These are phyloP conservation scores for Wickerhamiella slavikovae DNA, from an alignment of 805 yeast genomes.

Conservation along the genomic window DNA sequence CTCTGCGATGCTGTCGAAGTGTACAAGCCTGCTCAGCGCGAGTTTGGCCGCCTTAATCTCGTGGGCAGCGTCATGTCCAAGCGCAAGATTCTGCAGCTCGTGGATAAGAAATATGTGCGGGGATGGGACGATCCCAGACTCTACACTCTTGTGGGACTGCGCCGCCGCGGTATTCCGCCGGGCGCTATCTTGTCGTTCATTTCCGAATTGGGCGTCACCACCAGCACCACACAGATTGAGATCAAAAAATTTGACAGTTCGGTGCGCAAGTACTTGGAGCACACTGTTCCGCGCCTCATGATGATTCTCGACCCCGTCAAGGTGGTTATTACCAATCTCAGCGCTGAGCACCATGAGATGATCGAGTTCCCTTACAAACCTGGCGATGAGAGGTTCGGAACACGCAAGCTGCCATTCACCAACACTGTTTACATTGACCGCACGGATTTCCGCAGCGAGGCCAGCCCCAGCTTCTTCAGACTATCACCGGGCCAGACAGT, in stretches of 20 bases:
- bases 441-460: constrained; percentile 55
- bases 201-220: constrained; percentile 91
- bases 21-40: constrained; percentile 96
- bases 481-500: constrained; percentile 88
- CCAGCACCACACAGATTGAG: constrained; percentile 82
- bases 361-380: constrained; percentile 79
- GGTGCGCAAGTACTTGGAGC: constrained; percentile 70
- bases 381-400: constrained; percentile 59
- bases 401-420: constrained; percentile 53
- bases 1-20: constrained; percentile 87
- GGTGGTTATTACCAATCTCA: constrained; percentile 62
- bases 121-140: constrained; percentile 98
- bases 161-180: constrained; percentile 97
- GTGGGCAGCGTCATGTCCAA: constrained; percentile 89
- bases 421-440: constrained; percentile 70
- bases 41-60: constrained; percentile 87
- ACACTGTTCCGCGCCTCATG: constrained; percentile 86
- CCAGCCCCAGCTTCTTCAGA: constrained; percentile 62
- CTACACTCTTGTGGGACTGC: constrained; percentile 81
- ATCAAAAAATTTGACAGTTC: constrained; percentile 75
- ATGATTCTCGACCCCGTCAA: constrained; percentile 74
- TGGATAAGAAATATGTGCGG: constrained; percentile 59
- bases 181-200: constrained; percentile 89
- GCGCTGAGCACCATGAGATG: constrained; percentile 48
- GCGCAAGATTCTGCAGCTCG: constrained; percentile 87